Percentiles rank a stretch among this genome's conserved stretches.
These are phyloP conservation scores for Thalassiosira livingstoniorum DNA, from an alignment of 352 stramenopile species.

Conservation along the genomic window DNA sequence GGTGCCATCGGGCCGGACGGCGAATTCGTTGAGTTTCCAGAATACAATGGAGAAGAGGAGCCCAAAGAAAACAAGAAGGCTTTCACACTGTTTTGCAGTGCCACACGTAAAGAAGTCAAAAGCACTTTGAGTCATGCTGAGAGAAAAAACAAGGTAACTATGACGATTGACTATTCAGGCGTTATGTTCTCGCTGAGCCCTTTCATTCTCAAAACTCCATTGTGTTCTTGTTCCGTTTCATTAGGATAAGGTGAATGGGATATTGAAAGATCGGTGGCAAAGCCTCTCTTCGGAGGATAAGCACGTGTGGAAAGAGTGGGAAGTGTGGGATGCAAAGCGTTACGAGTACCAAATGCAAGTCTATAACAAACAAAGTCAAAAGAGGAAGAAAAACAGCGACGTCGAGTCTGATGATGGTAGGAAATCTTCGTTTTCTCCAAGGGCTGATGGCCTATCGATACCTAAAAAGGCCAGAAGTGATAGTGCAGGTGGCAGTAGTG, in stretches of 20 bases:
- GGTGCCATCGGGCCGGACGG: constrained; percentile 72
- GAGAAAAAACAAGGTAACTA: constrained; percentile 76
- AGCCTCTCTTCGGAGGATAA: constrained; percentile 72
- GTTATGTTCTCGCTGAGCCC: not conserved
- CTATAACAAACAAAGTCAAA: constrained; percentile 36
- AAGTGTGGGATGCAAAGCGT: constrained; percentile 79
- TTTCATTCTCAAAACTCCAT: not conserved
- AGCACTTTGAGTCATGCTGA: constrained; percentile 60
- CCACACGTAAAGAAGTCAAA: constrained; percentile 77
- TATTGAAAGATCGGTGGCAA: constrained; percentile 77
- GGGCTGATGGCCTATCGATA: constrained; percentile 16
- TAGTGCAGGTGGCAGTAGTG: not conserved
- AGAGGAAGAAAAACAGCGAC: constrained; percentile 44
- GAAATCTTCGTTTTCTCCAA: not conserved
- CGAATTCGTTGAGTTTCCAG: constrained; percentile 77
- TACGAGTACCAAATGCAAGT: constrained; percentile 61
- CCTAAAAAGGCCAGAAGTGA: constrained; percentile 17
- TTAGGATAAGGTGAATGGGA: constrained; percentile 74
- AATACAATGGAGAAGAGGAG: constrained; percentile 77
- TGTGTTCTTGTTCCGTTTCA: constrained; percentile 8
- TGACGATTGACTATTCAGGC: not conserved
- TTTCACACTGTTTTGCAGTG: constrained; percentile 83
- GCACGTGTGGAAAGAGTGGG: constrained; percentile 72
- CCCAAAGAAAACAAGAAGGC: constrained; percentile 80
- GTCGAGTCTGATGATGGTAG: not conserved